Evolutionary conservation across 805 yeast genomes (phyloP).

Genomic region (Saturnispora kantuleensis): DNA sequence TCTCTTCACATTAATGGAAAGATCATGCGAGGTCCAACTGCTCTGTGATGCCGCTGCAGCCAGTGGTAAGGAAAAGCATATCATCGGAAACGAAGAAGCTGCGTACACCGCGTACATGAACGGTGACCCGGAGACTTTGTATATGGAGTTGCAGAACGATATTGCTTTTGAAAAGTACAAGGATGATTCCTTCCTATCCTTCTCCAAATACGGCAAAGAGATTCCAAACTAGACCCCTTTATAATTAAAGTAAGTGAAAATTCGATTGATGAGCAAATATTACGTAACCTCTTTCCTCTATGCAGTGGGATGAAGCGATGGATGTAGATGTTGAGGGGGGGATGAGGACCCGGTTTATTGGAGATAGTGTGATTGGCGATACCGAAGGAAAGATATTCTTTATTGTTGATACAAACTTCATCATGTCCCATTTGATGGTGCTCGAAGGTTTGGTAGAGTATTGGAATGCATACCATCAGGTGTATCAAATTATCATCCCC

Average conservation of each 20-base stretch:
- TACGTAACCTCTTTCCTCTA: background rate
- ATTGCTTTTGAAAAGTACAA: constrained; percentile 36
- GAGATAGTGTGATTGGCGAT: background rate
- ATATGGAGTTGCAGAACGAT: constrained; percentile 68
- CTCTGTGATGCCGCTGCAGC: constrained; percentile 44
- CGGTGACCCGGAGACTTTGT: constrained; percentile 59
- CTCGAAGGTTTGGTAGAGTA: constrained; percentile 39
- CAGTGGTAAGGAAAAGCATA: constrained; percentile 30
- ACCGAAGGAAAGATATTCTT: constrained; percentile 22
- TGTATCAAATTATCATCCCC: constrained; percentile 51
- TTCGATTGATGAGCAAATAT: too few relatives aligned
- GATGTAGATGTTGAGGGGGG: constrained; percentile 6
- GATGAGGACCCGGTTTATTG: background rate
- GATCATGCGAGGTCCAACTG: constrained; percentile 56
- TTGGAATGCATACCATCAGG: constrained; percentile 32
- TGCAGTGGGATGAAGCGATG: constrained; percentile 4
- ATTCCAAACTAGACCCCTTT: constrained; percentile 1
- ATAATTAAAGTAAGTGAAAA: background rate
- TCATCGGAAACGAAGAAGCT: constrained; percentile 55
- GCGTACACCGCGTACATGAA: constrained; percentile 50
- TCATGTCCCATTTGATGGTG: constrained; percentile 55
- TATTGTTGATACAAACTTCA: constrained; percentile 77
- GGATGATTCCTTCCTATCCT: constrained; percentile 23
- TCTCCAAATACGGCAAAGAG: constrained; percentile 13
- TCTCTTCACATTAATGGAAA: constrained; percentile 53